Base-by-base conservation (phyloP, 441 rosid species). In the Cnidoscolus chayamansa region DNA sequence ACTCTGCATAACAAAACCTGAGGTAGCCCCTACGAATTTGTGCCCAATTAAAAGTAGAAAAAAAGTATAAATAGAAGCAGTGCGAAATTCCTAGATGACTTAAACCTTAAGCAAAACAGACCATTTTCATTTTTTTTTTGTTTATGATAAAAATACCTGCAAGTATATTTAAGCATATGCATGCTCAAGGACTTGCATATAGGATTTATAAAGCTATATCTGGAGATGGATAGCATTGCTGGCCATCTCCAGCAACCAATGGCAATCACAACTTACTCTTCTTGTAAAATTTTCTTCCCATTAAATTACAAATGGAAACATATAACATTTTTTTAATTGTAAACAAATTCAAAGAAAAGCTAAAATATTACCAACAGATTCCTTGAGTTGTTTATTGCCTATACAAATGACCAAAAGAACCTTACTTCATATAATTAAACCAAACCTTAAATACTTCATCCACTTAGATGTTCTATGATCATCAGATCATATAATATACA, bases 1-100 rank as follows among this genome's bases (percentile, higher is more conserved):
- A 90, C 88, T 85, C 89, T 84, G 82, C 81, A 79, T 77, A 94
- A 78, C 81, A 94, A 84, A 81, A 92, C 89, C 80, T 84, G 96
- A 74, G 97, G 98, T 73, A 94, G 81, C 75, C 90, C 97, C 98
- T 94, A 84, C 74, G 85, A 81, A 73, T 80, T 76, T 54, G 77
- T 73, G 60, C 67, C 72, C 49, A 80, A 67, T 9, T 57, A 53
- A 59, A 76, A 54, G 49, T 19, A 40, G 5, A 65, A 0, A 67
- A 1, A 43, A 59, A 59, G 20, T 3, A 30, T 4, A 10, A 47
- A 16, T 17, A 35, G 2, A 13, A 48, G 57, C 25, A 31, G 20
- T 49, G 8, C 49, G 30, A 56, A 43, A 25, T 45, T 45, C 25
- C 65, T 43, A 69, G 64, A 58, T 0, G 20, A 43, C 17, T 45